These are phyloP conservation scores for Parasarocladium wereldwijsianum DNA, from an alignment of 2,329 filamentous ascomycete genomes.

Conservation along the genomic window DNA sequence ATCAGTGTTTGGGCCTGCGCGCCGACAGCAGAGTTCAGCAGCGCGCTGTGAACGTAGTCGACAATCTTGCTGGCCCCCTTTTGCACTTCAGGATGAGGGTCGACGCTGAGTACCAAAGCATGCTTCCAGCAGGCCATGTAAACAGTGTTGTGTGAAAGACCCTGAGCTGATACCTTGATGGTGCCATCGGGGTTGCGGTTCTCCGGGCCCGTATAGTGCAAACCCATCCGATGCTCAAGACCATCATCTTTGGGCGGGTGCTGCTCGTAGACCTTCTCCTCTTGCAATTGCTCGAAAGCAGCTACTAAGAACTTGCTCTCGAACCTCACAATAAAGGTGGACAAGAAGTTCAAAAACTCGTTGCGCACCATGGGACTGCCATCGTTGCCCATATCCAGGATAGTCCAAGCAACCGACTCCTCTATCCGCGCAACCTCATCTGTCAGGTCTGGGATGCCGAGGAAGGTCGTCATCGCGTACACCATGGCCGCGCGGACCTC, in stretches of 20 bases:
- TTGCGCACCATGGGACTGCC: slow-evolving; percentile 89
- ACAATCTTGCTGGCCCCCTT: slow-evolving; percentile 72
- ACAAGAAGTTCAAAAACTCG: slow-evolving; percentile 86
- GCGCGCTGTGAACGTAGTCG: slow-evolving; percentile 66
- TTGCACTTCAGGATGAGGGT: slow-evolving; percentile 88
- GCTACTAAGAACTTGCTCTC: slow-evolving; percentile 85
- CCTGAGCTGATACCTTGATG: slow-evolving; percentile 40
- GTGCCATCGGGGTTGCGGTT: slow-evolving; percentile 41
- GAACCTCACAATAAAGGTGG: slow-evolving; percentile 78
- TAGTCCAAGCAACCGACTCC: slow-evolving; percentile 75
- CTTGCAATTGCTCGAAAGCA: slow-evolving; percentile 77
- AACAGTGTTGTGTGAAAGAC: slow-evolving; percentile 71
- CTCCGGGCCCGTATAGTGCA: slow-evolving; percentile 44
- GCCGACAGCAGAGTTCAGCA: slow-evolving; percentile 66
- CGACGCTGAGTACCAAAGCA: slow-evolving; percentile 75
- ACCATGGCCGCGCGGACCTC: slow-evolving; percentile 91
- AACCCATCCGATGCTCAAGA: slow-evolving; percentile 44
- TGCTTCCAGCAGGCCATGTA: slow-evolving; percentile 94
- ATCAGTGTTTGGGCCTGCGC: slow-evolving; percentile 56
- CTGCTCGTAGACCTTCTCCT: slow-evolving; percentile 60
- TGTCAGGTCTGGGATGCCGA: slow-evolving; percentile 85
- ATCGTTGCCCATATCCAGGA: slow-evolving; percentile 85
- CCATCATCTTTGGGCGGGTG: slow-evolving; percentile 40
- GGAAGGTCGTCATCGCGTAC: slow-evolving; percentile 83
- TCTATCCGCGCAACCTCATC: slow-evolving; percentile 84